Conservation (phyloP, 176 grass and related monocot genomes). For the Zoysia pacifica region DNA sequence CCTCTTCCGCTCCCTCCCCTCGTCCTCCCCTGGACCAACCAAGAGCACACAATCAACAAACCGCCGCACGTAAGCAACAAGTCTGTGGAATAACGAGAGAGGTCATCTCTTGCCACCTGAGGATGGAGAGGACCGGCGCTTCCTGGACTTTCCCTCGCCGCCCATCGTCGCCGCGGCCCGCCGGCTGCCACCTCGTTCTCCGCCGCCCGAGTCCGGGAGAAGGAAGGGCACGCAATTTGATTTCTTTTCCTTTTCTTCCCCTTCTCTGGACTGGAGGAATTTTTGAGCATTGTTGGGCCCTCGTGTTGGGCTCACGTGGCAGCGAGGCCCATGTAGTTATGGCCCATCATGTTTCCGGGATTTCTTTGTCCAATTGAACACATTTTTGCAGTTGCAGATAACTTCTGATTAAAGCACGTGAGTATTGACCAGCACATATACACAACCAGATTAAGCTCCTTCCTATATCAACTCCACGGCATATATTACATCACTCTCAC, state of each 20-base stretch:
- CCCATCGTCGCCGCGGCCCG: conserved; percentile 48
- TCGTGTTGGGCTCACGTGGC: background rate
- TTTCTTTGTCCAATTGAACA: background rate
- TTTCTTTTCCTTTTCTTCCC: background rate
- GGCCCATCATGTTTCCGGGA: background rate
- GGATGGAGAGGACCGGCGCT: conserved; percentile 58
- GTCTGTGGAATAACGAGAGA: background rate
- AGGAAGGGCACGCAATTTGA: background rate
- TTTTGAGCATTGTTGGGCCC: background rate
- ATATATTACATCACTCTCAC: background rate
- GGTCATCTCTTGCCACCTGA: conserved; percentile 30
- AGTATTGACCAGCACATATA: background rate
- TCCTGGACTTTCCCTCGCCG: conserved; percentile 65
- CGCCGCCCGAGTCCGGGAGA: background rate
- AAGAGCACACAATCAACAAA: conserved; percentile 14
- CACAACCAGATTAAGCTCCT: background rate
- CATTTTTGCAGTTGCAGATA: too few relatives aligned
- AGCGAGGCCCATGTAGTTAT: background rate
- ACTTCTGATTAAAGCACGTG: background rate
- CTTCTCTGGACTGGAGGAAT: too few relatives aligned
- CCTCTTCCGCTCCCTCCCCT: conserved; percentile 59
- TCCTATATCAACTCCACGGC: background rate
- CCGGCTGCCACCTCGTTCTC: background rate
- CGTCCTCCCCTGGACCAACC: conserved; percentile 59
- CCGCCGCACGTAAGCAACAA: background rate